A percentile compares a stretch with the other conserved stretches of the same genome.
phyloP scores from a whole-genome alignment of 139 green algal genomes.

The Picochlorum sp. region DNA sequence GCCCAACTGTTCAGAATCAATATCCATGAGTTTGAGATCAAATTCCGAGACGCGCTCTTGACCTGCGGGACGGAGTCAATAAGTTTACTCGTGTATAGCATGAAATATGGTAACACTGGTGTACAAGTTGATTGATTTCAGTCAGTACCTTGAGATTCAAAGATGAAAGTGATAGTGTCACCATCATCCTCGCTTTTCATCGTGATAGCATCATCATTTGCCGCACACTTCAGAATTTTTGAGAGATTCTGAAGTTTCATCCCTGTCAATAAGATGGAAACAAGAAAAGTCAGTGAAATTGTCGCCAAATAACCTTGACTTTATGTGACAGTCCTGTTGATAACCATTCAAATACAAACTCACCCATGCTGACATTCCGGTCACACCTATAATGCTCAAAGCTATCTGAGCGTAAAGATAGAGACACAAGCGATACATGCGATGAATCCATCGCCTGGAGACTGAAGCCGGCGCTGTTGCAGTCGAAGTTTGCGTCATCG shows the following conservation, averaged over 20 bases:
- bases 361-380: constrained; percentile 67
- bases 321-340: background rate
- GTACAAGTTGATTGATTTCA: background rate
- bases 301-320: background rate
- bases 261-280: constrained; percentile 35
- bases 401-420: constrained; percentile 74
- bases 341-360: constrained; percentile 8
- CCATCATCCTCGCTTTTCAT: constrained; percentile 90
- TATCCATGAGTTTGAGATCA: constrained; percentile 99
- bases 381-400: constrained; percentile 99
- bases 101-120: background rate
- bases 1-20: constrained; percentile 95
- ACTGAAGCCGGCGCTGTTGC: constrained; percentile 63
- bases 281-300: background rate
- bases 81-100: background rate
- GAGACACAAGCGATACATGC: constrained; percentile 86
- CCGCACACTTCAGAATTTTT: constrained; percentile 97
- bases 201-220: constrained; percentile 92
- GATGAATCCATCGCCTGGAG: constrained; percentile 97
- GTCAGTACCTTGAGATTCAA: constrained; percentile 69
- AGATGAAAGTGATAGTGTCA: constrained; percentile 94
- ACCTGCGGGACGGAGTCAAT: background rate
- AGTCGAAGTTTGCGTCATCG: constrained; percentile 96
- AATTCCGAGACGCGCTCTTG: constrained; percentile 89
- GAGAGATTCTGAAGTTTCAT: constrained; percentile 90